A percentile compares a stretch with the other conserved stretches of the same genome.
phyloP scores from a whole-genome alignment of 345 rosid species.

The Gynandropsis gynandra region DNA sequence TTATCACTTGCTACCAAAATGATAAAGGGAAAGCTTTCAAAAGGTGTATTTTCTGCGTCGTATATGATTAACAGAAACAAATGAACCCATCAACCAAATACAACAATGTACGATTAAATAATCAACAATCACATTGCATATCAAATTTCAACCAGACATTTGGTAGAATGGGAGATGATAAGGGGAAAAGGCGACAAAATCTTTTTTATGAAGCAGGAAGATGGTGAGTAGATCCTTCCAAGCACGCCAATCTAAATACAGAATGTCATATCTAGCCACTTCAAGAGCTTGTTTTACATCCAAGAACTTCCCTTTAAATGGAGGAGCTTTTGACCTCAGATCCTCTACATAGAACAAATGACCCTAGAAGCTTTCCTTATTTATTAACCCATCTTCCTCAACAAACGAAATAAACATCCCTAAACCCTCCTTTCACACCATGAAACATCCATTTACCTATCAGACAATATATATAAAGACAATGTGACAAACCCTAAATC shows the following conservation, averaged over 20 bases:
- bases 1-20: too few relatives aligned
- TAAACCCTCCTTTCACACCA: constrained; percentile 56
- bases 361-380: constrained; percentile 74
- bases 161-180: too few relatives aligned
- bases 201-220: constrained; percentile 94
- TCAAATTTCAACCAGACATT: too few relatives aligned
- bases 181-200: too few relatives aligned
- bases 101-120: too few relatives aligned
- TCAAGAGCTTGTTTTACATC: constrained; percentile 86
- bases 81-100: not conserved
- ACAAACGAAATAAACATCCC: constrained; percentile 74
- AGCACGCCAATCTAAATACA: constrained; percentile 92
- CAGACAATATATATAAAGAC: too few relatives aligned
- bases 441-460: constrained; percentile 26
- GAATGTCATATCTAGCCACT: constrained; percentile 88
- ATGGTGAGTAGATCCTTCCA: constrained; percentile 94
- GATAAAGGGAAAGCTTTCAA: too few relatives aligned
- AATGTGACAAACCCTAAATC: too few relatives aligned
- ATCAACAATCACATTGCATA: too few relatives aligned
- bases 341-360: constrained; percentile 83
- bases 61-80: too few relatives aligned
- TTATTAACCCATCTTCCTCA: constrained; percentile 53
- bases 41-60: too few relatives aligned
- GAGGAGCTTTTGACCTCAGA: constrained; percentile 85
- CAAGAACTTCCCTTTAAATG: constrained; percentile 71